Evolutionary conservation across 306 rosid species (phyloP), one percentile per base, ranked within the genome.

Genomic region (Arachis hypogaea): DNA sequence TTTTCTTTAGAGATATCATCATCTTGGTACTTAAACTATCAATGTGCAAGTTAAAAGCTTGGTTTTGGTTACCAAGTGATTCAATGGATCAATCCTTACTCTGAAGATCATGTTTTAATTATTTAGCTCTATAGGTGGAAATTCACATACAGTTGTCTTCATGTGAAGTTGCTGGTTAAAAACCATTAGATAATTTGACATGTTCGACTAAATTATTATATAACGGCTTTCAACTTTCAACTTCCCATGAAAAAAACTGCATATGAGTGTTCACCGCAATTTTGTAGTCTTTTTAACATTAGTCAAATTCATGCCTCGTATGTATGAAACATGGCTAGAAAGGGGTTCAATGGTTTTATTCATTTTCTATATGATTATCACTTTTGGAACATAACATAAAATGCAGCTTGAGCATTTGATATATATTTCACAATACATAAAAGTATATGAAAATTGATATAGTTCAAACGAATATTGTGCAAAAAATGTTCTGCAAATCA

Each of bases 41-140:
- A 68, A 47, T 51, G 47, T 54, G 8, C 10, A 55, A 63, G 45
- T 46, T 49, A 9, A 7, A 41, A 36, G 59, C 75, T 75, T 65
- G 63, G 49, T 8, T 36, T 47, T 46, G 73, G 18, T 36, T 57
- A 30, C 36, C 10, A 6, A 57, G 57, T 65, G 52, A 58, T 45
- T 72, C 65, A 10, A 71, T 63, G 75, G 70, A 78, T 66, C 49
- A 54, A 11, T 60, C 47, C 46, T 66, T 74, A 66, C 64, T 40
- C 71, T 84, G 64, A 49, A 60, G 76, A 12, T 56, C 11, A 18
- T 80, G 65, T 68, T 41, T 58, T 76, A 63, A 51, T 57, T 80
- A 51, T 57, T 80, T 66, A 76, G 58, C 38, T 59, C 71, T 60
- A n/a, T 68, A 22, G 28, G 28, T 22, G 28, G 28, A 22, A 22